These are phyloP conservation scores for Malus hybrid DNA, from an alignment of 331 rosid species.

Conservation along the genomic window DNA sequence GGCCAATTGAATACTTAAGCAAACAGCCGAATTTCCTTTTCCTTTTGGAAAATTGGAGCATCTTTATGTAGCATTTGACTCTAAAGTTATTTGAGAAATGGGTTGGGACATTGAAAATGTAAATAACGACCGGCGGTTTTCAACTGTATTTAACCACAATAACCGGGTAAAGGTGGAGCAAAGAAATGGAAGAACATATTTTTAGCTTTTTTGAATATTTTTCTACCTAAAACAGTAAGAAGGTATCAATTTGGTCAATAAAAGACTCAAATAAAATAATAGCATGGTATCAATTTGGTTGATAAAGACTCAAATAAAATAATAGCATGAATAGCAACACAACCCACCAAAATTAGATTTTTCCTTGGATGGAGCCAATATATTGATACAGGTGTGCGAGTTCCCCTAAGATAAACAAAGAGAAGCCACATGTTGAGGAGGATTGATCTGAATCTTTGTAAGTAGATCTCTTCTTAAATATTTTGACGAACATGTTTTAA, in stretches of 20 bases:
- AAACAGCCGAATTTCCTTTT: constrained; percentile 17
- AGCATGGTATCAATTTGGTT: too few species aligned
- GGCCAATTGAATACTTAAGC: constrained; percentile 23
- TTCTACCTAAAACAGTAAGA: not conserved
- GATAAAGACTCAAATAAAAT: not conserved
- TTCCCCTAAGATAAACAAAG: too few species aligned
- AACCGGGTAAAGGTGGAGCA: constrained; percentile 39
- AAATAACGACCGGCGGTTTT: constrained; percentile 16
- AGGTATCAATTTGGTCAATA: not conserved
- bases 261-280: too few species aligned
- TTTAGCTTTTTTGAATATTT: not conserved
- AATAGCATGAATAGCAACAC: not conserved
- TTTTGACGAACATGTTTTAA: too few species aligned
- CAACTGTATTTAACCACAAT: constrained; percentile 71
- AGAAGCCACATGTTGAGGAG: too few species aligned
- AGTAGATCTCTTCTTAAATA: too few species aligned
- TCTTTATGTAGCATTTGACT: too few species aligned
- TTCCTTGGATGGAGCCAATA: too few species aligned
- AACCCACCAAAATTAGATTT: not conserved
- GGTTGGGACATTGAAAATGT: too few species aligned
- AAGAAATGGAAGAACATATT: constrained; percentile 3
- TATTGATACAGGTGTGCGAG: too few species aligned
- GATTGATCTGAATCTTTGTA: too few species aligned
- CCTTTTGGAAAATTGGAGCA: not conserved
- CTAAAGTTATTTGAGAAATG: too few species aligned